These are phyloP conservation scores for Fusarium pilosicola DNA, from an alignment of 2,329 filamentous ascomycete species.

Conservation along the genomic window DNA sequence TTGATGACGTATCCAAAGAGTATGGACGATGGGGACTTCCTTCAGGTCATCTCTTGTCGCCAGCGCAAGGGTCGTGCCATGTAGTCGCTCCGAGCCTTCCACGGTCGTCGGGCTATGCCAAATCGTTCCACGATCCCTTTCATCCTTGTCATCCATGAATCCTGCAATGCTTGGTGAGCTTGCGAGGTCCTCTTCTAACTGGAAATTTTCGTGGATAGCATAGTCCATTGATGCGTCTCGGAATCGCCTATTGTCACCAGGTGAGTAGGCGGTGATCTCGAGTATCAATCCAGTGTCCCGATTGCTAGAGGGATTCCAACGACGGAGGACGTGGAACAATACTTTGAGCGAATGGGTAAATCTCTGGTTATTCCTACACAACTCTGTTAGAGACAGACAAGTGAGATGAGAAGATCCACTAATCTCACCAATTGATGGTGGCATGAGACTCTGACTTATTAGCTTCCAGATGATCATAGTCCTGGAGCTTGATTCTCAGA, in stretches of 20 bases:
- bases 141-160: fast-evolving
- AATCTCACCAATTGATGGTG: neutral
- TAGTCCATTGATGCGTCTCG: fast-evolving
- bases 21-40: neutral
- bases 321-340: fast-evolving
- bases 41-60: fast-evolving
- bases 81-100: fast-evolving
- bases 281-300: neutral
- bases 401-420: fast-evolving
- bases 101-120: fast-evolving
- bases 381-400: fast-evolving
- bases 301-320: fast-evolving
- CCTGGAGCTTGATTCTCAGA: neutral
- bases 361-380: neutral
- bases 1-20: neutral
- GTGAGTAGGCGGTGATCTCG: neutral
- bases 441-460: neutral
- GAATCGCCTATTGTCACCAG: fast-evolving
- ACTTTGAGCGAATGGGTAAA: fast-evolving
- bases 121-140: no score
- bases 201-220: neutral
- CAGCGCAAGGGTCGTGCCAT: neutral
- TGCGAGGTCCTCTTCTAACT: neutral
- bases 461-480: neutral
- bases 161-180: fast-evolving